Conservation (phyloP, 352 stramenopile genomes). For the Phytophthora syringae region DNA sequence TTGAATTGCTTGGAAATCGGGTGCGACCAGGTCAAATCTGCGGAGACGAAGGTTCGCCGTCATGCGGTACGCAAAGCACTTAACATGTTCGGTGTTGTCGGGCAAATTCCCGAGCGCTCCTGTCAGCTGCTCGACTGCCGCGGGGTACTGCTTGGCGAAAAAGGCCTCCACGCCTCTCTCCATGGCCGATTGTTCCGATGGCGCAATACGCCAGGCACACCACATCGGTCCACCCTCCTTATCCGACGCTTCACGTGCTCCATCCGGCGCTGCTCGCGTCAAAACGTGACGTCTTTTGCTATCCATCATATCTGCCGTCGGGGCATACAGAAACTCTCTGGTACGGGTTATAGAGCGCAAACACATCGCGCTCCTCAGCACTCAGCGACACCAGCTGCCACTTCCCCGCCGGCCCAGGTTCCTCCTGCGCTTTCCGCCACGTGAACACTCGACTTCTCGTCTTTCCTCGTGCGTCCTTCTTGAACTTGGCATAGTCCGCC, state of each 20-base stretch:
- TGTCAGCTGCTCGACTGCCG: slow-evolving; percentile 60
- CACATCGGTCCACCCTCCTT: slow-evolving; percentile 54
- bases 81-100: slow-evolving; percentile 74
- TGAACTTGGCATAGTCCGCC: slow-evolving; percentile 75
- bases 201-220: slow-evolving; percentile 59
- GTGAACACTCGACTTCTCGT: slow-evolving; percentile 66
- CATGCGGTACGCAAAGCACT: slow-evolving; percentile 81
- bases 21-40: slow-evolving; percentile 53
- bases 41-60: slow-evolving; percentile 68
- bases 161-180: slow-evolving; percentile 77
- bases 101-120: slow-evolving; percentile 48
- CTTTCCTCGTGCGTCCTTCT: slow-evolving; percentile 55
- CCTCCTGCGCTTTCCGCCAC: slow-evolving; percentile 57
- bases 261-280: slow-evolving; percentile 56
- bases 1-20: slow-evolving; percentile 63
- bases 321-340: slow-evolving; percentile 77
- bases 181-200: slow-evolving; percentile 48
- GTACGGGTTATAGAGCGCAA: slow-evolving; percentile 80
- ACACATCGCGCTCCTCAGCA: slow-evolving; percentile 55
- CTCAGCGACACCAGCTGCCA: slow-evolving; percentile 70
- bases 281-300: slow-evolving; percentile 60
- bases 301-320: slow-evolving; percentile 58
- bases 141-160: slow-evolving; percentile 63
- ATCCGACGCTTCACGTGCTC: slow-evolving; percentile 30
- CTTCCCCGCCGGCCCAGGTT: slow-evolving; percentile 54